Percentiles rank a stretch among this genome's conserved stretches.
These are phyloP conservation scores for Lactifluus echinatus DNA, from an alignment of 768 basidiomycete species.

Conservation along the genomic window DNA sequence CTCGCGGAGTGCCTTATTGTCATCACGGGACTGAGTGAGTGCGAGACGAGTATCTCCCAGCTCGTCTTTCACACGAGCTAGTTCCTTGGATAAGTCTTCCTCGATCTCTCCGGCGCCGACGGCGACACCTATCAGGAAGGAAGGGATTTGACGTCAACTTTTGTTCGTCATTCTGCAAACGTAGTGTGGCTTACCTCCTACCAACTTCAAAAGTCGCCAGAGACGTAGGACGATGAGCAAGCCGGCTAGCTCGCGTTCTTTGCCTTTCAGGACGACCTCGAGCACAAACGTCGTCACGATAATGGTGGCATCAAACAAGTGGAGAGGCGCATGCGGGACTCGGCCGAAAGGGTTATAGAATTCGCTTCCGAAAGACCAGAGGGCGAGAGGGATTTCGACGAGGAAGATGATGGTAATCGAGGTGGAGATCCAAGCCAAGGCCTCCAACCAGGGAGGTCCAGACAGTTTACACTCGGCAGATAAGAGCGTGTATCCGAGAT, in stretches of 20 bases:
- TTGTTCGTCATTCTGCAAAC: background rate
- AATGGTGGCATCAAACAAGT: constrained; percentile 64
- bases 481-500: constrained; percentile 62
- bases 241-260: constrained; percentile 59
- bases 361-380: constrained; percentile 56
- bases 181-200: constrained; percentile 36
- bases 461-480: constrained; percentile 39
- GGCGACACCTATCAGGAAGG: constrained; percentile 47
- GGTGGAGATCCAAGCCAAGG: constrained; percentile 54
- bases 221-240: constrained; percentile 67
- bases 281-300: constrained; percentile 67
- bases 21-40: constrained; percentile 38
- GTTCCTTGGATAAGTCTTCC: constrained; percentile 42
- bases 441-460: constrained; percentile 48
- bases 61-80: constrained; percentile 41
- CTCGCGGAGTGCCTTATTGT: constrained; percentile 42
- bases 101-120: constrained; percentile 66
- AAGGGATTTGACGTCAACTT: constrained; percentile 28
- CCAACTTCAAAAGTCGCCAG: constrained; percentile 74
- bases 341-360: constrained; percentile 56
- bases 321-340: constrained; percentile 49
- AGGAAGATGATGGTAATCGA: constrained; percentile 66
- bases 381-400: constrained; percentile 61
- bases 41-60: constrained; percentile 38
- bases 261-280: constrained; percentile 60